phyloP scores from a whole-genome alignment of 257 asterid species.

The Solanum tarijense region DNA sequence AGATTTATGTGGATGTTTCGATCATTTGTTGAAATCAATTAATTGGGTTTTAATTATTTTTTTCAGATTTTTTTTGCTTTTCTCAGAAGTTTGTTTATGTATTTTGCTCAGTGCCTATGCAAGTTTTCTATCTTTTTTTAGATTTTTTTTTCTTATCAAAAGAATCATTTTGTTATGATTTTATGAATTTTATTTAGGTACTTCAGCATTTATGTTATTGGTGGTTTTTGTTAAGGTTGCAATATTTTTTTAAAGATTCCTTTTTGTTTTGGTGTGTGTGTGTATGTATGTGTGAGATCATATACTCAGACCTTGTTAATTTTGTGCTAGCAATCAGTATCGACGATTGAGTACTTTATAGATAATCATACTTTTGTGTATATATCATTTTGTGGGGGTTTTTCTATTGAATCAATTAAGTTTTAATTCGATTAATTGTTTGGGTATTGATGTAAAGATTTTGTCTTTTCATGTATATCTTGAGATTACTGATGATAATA shows the following conservation, averaged over 20 bases:
- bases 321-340: not conserved
- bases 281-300: not conserved
- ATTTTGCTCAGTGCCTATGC: not conserved
- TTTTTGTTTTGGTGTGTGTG: not conserved
- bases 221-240: not conserved
- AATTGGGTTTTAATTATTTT: not conserved
- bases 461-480: not conserved
- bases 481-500: not conserved
- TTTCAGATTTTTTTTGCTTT: not conserved
- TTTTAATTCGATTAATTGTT: not conserved
- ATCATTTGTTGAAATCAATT: not conserved
- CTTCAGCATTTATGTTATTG: not conserved
- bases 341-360: not conserved
- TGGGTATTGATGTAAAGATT: not conserved
- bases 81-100: not conserved
- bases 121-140: not conserved
- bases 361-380: not conserved
- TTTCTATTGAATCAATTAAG: not conserved
- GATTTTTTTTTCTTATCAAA: not conserved
- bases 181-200: not conserved
- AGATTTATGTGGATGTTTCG: not conserved
- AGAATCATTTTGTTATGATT: not conserved
- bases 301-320: not conserved
- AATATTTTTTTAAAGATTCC: not conserved
- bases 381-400: not conserved